phyloP scores from a whole-genome alignment of 148 eudicot species.

The Rhododendron ferrugineum region DNA sequence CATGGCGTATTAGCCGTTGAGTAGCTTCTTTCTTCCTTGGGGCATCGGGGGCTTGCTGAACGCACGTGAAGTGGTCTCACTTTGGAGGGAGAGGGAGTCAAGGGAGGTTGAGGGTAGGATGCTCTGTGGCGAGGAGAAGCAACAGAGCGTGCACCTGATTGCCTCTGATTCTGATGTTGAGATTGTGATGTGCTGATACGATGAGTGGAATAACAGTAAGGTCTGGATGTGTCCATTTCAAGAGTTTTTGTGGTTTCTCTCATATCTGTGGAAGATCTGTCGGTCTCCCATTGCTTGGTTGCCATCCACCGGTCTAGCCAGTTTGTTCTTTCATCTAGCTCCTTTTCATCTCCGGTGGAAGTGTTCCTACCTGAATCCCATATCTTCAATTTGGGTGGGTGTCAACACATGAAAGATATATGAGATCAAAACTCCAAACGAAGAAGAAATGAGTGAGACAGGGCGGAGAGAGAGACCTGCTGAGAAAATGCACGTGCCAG shows the following conservation, averaged over 20 bases:
- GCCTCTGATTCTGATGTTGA: constrained; percentile 14
- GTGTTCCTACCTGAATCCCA: constrained; percentile 24
- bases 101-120: constrained; percentile 21
- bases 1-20: constrained; percentile 61
- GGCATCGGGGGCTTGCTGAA: constrained; percentile 54
- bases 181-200: neutral
- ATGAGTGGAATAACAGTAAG: constrained; percentile 16
- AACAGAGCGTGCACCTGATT: constrained; percentile 12
- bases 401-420: neutral
- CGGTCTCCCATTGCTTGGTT: constrained; percentile 47
- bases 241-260: constrained; percentile 40
- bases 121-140: constrained; percentile 26
- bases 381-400: constrained; percentile 15
- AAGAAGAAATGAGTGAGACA: neutral
- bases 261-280: constrained; percentile 39
- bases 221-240: constrained; percentile 42
- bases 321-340: constrained; percentile 26
- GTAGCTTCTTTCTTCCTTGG: constrained; percentile 42
- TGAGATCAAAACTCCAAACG: constrained; percentile 5
- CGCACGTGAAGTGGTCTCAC: constrained; percentile 37
- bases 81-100: constrained; percentile 43
- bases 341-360: constrained; percentile 24
- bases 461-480: constrained; percentile 34
- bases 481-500: constrained; percentile 49
- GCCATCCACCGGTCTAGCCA: constrained; percentile 59